These are phyloP conservation scores for Epichloe glyceriae DNA, from an alignment of 2,329 filamentous ascomycete species.

Conservation along the genomic window DNA sequence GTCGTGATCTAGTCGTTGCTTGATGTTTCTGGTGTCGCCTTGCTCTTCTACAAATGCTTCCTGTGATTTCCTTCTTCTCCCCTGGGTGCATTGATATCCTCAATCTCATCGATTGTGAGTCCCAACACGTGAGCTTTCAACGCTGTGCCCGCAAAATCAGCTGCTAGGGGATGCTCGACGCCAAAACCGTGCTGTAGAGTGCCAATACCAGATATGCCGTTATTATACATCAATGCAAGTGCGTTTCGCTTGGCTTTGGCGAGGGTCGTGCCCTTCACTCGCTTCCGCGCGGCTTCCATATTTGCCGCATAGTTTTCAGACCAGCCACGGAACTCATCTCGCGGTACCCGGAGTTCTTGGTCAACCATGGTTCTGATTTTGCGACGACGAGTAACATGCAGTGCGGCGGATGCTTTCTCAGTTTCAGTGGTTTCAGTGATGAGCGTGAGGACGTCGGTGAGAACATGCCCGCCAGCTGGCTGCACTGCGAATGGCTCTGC, in stretches of 20 bases:
- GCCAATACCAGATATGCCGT: slow-evolving; percentile 24
- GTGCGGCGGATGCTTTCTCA: slow-evolving; percentile 10
- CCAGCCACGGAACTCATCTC: slow-evolving; percentile 28
- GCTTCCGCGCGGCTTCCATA: slow-evolving; percentile 33
- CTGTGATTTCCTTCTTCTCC: slow-evolving; percentile 28
- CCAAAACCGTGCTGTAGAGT: slow-evolving; percentile 12
- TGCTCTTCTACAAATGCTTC: slow-evolving; percentile 31
- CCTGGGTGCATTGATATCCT: slow-evolving; percentile 9
- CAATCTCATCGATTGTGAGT: slow-evolving; percentile 9
- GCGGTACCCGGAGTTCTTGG: slow-evolving; percentile 20
- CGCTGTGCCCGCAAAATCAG: slow-evolving; percentile 29
- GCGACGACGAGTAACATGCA: slow-evolving; percentile 14
- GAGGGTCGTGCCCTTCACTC: slow-evolving; percentile 12
- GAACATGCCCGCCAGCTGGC: slow-evolving; percentile 7
- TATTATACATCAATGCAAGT: slow-evolving; percentile 16
- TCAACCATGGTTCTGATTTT: slow-evolving; percentile 19
- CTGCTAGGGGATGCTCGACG: slow-evolving; percentile 29
- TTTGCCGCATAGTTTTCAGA: slow-evolving; percentile 33
- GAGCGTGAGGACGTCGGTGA: slow-evolving; percentile 8
- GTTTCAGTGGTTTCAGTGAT: slow-evolving; percentile 13
- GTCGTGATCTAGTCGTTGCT: slow-evolving; percentile 18
- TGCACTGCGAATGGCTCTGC: slow-evolving; percentile 22
- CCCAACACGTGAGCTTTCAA: slow-evolving; percentile 23
- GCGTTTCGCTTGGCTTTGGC: slow-evolving; percentile 28
- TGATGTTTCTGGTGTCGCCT: slow-evolving; percentile 22